phyloP scores from a whole-genome alignment of 2,329 filamentous ascomycete species.

The Colletotrichum lupini region DNA sequence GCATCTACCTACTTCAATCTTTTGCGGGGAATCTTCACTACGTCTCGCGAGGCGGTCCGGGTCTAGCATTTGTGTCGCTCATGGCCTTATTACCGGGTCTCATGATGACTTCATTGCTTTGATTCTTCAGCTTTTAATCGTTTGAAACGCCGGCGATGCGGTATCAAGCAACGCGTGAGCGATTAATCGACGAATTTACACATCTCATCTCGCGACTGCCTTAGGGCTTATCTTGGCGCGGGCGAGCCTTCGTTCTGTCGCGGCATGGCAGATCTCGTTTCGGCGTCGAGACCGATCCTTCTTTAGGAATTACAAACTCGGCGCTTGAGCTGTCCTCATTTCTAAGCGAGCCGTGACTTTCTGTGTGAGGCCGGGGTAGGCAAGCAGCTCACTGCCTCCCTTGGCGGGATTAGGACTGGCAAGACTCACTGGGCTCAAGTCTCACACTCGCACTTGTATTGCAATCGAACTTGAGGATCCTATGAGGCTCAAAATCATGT shows the following conservation, averaged over 20 bases:
- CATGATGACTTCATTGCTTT: not conserved
- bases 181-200: not conserved
- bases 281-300: not conserved
- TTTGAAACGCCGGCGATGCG: not conserved
- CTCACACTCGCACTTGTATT: no score
- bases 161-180: not conserved
- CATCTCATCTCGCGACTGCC: not conserved
- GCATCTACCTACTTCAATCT: conserved; percentile 5
- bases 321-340: not conserved
- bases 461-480: no score
- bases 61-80: not conserved
- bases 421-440: no score
- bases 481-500: not conserved
- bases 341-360: not conserved
- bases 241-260: not conserved
- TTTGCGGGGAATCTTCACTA: conserved; percentile 18
- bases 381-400: not conserved
- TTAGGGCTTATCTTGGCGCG: conserved; percentile 27
- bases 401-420: no score
- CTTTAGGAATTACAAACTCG: not conserved
- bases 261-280: not conserved
- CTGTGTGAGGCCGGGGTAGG: not conserved
- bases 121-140: no score
- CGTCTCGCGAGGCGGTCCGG: not conserved
- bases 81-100: no score